A percentile compares a stretch with the other conserved stretches of the same genome.
phyloP scores from a whole-genome alignment of 257 asterid species.

The Solanum sejunctum region DNA sequence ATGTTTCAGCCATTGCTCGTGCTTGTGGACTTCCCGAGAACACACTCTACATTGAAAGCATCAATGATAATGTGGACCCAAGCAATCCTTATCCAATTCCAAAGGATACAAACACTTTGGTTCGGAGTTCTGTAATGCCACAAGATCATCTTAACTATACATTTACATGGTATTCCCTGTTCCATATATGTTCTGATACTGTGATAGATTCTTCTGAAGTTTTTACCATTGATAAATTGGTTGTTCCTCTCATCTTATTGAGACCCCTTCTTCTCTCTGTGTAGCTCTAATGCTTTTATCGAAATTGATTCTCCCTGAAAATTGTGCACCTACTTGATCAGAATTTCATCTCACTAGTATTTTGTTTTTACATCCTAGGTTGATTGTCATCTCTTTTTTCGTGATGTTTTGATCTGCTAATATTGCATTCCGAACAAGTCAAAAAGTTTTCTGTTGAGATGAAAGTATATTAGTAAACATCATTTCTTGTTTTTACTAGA shows the following conservation, averaged over 20 bases:
- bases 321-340: neutral
- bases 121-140: constrained; percentile 87
- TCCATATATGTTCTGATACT: neutral
- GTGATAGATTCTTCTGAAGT: neutral
- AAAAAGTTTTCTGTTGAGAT: neutral
- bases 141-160: constrained; percentile 87
- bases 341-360: neutral
- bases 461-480: neutral
- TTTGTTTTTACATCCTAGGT: neutral
- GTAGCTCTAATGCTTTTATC: neutral
- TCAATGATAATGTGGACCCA: constrained; percentile 57
- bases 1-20: constrained; percentile 68
- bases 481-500: neutral
- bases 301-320: neutral
- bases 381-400: neutral
- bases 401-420: neutral
- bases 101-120: constrained; percentile 55
- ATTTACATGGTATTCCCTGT: constrained; percentile 59
- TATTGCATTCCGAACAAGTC: neutral
- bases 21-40: constrained; percentile 66
- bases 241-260: neutral
- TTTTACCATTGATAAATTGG: neutral
- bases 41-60: constrained; percentile 67
- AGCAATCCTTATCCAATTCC: constrained; percentile 86
- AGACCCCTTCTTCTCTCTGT: neutral